Evolutionary conservation across 768 basidiomycete genomes (phyloP).

Genomic region (Tulasnella sp.): DNA sequence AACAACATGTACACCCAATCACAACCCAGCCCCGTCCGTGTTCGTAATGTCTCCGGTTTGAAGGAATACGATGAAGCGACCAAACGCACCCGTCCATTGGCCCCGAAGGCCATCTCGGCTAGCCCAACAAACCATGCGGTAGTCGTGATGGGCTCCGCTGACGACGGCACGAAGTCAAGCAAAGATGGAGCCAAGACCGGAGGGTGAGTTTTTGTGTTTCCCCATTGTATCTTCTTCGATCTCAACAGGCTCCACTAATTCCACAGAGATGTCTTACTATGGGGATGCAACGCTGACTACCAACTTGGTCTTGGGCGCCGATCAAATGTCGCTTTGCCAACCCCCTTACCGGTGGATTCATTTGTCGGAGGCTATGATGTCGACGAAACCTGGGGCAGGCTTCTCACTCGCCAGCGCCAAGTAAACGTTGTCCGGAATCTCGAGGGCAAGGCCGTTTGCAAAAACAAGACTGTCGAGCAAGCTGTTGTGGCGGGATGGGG

Average conservation of each 20-base stretch:
- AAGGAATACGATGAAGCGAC: constrained; percentile 73
- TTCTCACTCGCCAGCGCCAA: constrained; percentile 40
- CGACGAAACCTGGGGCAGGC: constrained; percentile 36
- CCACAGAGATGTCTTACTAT: constrained; percentile 47
- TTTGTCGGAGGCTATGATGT: constrained; percentile 8
- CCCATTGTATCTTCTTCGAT: neutral
- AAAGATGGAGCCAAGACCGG: constrained; percentile 30
- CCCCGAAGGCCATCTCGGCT: constrained; percentile 49
- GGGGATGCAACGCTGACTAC: constrained; percentile 63
- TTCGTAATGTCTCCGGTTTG: constrained; percentile 71
- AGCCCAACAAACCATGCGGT: constrained; percentile 57
- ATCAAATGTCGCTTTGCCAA: constrained; percentile 44
- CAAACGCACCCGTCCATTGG: constrained; percentile 49
- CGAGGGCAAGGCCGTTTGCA: constrained; percentile 48
- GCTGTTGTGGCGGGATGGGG: constrained; percentile 48
- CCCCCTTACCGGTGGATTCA: constrained; percentile 21
- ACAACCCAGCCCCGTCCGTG: constrained; percentile 56
- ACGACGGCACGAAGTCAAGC: constrained; percentile 28
- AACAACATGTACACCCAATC: constrained; percentile 55
- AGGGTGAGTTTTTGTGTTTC: neutral
- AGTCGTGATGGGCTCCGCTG: constrained; percentile 42
- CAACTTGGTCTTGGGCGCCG: constrained; percentile 70
- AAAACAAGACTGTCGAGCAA: constrained; percentile 53
- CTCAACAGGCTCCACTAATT: neutral
- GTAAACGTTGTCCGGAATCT: constrained; percentile 48